Base-by-base conservation (phyloP, 345 rosid genomes). In the Eucalyptus cladocalyx region DNA sequence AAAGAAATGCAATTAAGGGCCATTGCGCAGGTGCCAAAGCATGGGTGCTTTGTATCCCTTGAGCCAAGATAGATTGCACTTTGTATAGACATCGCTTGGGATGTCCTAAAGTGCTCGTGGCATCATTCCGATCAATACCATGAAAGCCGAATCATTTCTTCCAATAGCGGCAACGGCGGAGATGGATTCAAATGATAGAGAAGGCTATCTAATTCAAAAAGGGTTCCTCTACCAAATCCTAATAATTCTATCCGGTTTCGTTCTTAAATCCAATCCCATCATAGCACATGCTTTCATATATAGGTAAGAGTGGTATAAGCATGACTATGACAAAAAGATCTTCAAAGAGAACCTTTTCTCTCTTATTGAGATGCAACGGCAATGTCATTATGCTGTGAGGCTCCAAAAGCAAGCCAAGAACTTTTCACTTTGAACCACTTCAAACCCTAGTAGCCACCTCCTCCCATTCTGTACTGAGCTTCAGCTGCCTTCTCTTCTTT, bases 401-500 rank as follows among this genome's bases (percentile, higher is more conserved):
- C 47, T 76, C 30, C 85, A 76, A 76, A 76, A 40, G 85, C 16
- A 76, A 76, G 47, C 30, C 85, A 37, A 76, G 47, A 40, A 76
- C 47, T 11, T 1, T 40, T 21, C 47, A 40, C 85, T 76, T 40
- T 76, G 85, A 40, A 76, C 47, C 15, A 23, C 85, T 76, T 40
- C 85, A 40, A 23, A 40, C 30, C 21, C 83, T 53, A 86, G 32
- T 89, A 69, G 94, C 93, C 54, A 88, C 86, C 56, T 58, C 91
- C 90, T 88, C 94, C 95, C 97, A 94, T 95, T 91, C 93, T 92
- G 85, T 88, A 94, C 48, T 30, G 88, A 58, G 87, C 28, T 65
- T 87, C 93, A 49, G 94, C 89, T 51, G 91, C 93, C 92, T 53
- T 92, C 90, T 97, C 96, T 88, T 93, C 95, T 92, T 94, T 94